Evolutionary conservation across 1,139 yeast species (phyloP), one percentile per base, ranked within the genome.

Genomic region (Keqinozyma sinolaborantium): DNA sequence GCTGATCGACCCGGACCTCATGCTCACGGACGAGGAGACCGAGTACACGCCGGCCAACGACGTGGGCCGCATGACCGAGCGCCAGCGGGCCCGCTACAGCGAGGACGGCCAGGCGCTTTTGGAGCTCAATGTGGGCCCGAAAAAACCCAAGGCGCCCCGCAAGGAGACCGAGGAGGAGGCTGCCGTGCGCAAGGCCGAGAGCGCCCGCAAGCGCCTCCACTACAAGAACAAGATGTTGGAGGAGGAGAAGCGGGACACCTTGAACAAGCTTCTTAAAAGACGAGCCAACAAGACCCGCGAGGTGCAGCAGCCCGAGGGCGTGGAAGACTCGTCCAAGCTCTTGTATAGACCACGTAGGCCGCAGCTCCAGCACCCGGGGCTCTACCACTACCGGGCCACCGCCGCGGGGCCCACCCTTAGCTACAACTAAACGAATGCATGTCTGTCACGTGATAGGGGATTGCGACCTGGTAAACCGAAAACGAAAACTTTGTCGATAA

Each of bases 201-300:
- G 78, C 49, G 92, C 97, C 0, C 74, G 98, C 45, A 77, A 90
- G 54, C 73, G 98, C 42, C 84, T 84, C 54, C 92, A 92, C 50
- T 73, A 88, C 49, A 82, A 83, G 43, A 90, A 82, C 48, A 82
- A 83, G 59, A 78, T 83, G 41, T 63, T 86, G 25, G 97, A 88
- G 50, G 97, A 87, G 55, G 98, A 92, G 56, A 92, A 92, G 55
- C 77, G 82, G 48, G 97, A 88, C 44, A 90, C 97, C 0, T 69
- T 92, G 42, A 90, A 88, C 55, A 86, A 85, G 52, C 64, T 92
- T 38, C 66, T 92, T 42, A 83, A 86, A 57, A 79, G 92, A 56
- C 70, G 96, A 40, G 96, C 96, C 25, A 73, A 71, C 21, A 79
- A 82, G 56, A 74, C 80, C 1, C 62, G 83, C 24, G 46, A 43